Evolutionary conservation across 805 yeast species (phyloP), one percentile per base, ranked within the genome.

Genomic region (Kazachstania psychrophila): DNA sequence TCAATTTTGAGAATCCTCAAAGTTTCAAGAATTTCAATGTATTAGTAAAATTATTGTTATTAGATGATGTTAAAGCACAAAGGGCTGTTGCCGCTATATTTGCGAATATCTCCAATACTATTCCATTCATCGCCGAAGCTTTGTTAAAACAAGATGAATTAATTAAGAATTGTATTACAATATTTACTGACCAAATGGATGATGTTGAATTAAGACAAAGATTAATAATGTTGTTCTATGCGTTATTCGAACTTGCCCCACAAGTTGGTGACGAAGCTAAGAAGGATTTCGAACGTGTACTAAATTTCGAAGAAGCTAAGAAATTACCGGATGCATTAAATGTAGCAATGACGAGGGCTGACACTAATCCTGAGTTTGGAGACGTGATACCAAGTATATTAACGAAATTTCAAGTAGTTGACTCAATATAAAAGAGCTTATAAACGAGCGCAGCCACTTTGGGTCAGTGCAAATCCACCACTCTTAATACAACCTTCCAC

Each of bases 1-100:
- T 81, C 61, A 75, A 79, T 46, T 62, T 73, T 12, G 69, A 62
- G 9, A 53, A 54, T 10, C 50, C 55, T 17, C 44, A 48, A 6
- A 61, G 67, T 38, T 52, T 55, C 28, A 56, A 51, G 36, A 68
- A 70, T 42, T 74, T 68, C 38, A 61, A 61, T 7, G 49, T 62
- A 0, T 37, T 69, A 13, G 68, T 65, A 3, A 68, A 66, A 43
- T 49, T 67, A 37, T 55, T 66, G 33, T 52, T 61, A 30, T 43
- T 68, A 20, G 54, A 56, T 5, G 71, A 70, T 41, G 4, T 49
- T 1, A 53, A 58, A 22, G 61, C 75, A 0, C 76, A 70, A 44
- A 45, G 64, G 28, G 65, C 67, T 2, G 67, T 64, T 1, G 56
- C 62, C 6, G 62, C 64, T 2, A 52, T 64, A 2, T 48, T 63